A percentile compares a stretch with the other conserved stretches of the same genome.
These are phyloP conservation scores for Fusarium sacchari DNA, from an alignment of 2,329 filamentous ascomycete genomes.

Conservation along the genomic window DNA sequence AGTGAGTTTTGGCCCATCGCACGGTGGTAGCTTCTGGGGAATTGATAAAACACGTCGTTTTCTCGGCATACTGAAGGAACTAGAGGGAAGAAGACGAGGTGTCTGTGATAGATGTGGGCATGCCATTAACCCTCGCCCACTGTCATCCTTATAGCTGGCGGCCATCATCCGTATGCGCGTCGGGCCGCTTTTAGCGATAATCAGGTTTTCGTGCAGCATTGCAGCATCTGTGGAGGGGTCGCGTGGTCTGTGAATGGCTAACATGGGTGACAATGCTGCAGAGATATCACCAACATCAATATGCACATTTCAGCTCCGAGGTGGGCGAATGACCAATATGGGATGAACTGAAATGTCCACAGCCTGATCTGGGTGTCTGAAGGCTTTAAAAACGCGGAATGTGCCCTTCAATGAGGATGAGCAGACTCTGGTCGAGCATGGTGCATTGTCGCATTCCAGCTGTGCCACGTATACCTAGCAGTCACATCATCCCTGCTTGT, in stretches of 20 bases:
- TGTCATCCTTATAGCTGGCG: not conserved
- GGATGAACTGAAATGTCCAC: not conserved
- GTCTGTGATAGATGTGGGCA: not conserved
- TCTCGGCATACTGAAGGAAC: not conserved
- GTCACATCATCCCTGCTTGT: not conserved
- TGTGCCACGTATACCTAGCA: not conserved
- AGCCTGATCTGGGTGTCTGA: not conserved
- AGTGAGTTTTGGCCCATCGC: conserved; percentile 28
- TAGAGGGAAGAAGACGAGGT: not conserved
- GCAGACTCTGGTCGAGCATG: not conserved
- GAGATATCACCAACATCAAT: conserved; percentile 14
- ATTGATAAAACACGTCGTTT: not conserved
- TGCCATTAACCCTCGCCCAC: not conserved
- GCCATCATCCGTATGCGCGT: not conserved
- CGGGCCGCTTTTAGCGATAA: not conserved
- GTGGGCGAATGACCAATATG: not conserved
- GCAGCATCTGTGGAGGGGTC: not conserved
- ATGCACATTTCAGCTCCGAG: not conserved
- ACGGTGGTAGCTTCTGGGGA: conserved; percentile 20
- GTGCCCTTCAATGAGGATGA: not conserved
- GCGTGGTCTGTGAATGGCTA: not conserved
- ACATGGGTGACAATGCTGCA: not conserved
- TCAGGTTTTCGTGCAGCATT: not conserved
- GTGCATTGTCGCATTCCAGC: not conserved
- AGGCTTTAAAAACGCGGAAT: not conserved